These are phyloP conservation scores for Platismatia glauca DNA, from an alignment of 495 filamentous ascomycete genomes.

Conservation along the genomic window DNA sequence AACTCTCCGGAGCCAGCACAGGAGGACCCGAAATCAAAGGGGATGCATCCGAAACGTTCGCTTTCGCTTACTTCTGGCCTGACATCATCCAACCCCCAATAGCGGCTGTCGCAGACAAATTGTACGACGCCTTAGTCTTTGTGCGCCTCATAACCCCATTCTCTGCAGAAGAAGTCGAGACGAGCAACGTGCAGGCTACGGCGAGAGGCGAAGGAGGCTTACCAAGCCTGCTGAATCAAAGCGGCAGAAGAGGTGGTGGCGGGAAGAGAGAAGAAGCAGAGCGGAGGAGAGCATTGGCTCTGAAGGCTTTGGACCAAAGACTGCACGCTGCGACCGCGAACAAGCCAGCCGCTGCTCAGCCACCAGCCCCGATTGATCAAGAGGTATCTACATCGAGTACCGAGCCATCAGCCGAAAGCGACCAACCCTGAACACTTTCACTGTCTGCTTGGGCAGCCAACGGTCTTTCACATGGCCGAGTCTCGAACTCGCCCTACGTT, in stretches of 20 bases:
- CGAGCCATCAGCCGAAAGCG: conserved; percentile 23
- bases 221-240: conserved; percentile 49
- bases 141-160: conserved; percentile 77
- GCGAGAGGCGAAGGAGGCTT: conserved; percentile 59
- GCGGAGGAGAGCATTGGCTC: conserved; percentile 73
- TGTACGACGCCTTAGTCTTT: conserved; percentile 66
- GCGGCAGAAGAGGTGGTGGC: conserved; percentile 34
- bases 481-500: neutral
- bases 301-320: conserved; percentile 87
- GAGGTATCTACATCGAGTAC: conserved; percentile 19
- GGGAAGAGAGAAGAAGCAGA: conserved; percentile 82
- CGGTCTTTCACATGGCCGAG: neutral
- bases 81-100: conserved; percentile 74
- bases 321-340: conserved; percentile 68
- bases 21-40: conserved; percentile 52
- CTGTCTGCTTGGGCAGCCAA: neutral
- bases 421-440: conserved; percentile 10
- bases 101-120: conserved; percentile 57
- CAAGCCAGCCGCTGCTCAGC: conserved; percentile 27
- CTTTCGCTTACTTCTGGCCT: conserved; percentile 91
- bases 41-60: conserved; percentile 91
- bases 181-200: conserved; percentile 62
- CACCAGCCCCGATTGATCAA: conserved; percentile 30
- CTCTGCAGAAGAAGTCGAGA: conserved; percentile 72
- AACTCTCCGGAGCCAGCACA: conserved; percentile 44